Evolutionary conservation across 768 basidiomycete genomes (phyloP), one percentile per base, ranked within the genome.

Genomic region (Phanerodontia chrysosporium): DNA sequence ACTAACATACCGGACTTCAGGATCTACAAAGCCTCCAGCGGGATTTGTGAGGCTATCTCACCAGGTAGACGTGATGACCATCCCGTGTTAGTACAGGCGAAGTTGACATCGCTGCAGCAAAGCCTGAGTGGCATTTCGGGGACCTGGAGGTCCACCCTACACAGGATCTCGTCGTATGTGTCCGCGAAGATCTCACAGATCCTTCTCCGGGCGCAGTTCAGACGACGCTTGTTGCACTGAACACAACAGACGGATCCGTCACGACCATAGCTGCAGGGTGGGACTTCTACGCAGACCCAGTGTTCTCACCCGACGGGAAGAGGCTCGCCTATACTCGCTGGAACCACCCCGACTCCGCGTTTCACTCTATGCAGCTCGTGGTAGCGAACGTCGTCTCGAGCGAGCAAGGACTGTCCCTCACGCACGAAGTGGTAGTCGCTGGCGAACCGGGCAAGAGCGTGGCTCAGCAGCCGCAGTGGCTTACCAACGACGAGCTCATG

Each of bases 311-410:
- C 4, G 49, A 51, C 29, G 49, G 49, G 6, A 2, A 29, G 49
- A 29, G 28, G n/a, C 5, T 51, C 27, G 49, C 49, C 2, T 51
- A 29, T n/a, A 32, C 49, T 6, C 49, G 49, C 6, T 51, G 49
- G 49, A 51, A 51, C 29, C 49, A 51, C 21, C 49, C 49, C 5
- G 49, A 51, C 49, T 51, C 49, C 30, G 49, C 49, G 21, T 51
- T 29, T n/a, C 49, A 51, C 27, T 51, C 49, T 14, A 51, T 51
- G 49, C 49, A 51, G 29, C 49, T 51, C 29, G 49, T 51, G 18
- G 49, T 32, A 13, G 49, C 49, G 10, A 29, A 51, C 30, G 30
- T 51, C n/a, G 27, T 32, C n/a, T 4, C 9, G 5, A n/a, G 27
- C 22, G 27, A 51, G n/a, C 29, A n/a, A 21, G 4, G 7, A 21